Evolutionary conservation across 2,329 filamentous ascomycete species (phyloP).

Genomic region (Ophiocordyceps sinensis): DNA sequence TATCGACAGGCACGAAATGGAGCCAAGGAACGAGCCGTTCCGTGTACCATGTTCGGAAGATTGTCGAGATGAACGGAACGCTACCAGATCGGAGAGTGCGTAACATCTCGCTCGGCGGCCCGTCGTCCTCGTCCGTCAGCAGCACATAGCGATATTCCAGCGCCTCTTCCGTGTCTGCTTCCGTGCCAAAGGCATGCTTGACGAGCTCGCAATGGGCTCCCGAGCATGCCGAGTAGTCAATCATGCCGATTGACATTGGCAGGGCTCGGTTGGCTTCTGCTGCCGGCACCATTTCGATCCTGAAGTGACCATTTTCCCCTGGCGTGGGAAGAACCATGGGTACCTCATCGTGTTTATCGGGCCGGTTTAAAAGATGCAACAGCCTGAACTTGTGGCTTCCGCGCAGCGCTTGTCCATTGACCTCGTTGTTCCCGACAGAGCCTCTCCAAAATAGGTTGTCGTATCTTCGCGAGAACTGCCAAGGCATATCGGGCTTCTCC

Average conservation of each 20-base stretch:
- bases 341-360: conserved; percentile 31
- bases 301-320: conserved; percentile 24
- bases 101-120: conserved; percentile 44
- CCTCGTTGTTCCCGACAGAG: conserved; percentile 42
- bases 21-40: conserved; percentile 60
- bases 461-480: conserved; percentile 44
- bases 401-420: conserved; percentile 40
- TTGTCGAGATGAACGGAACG: conserved; percentile 54
- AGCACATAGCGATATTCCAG: conserved; percentile 58
- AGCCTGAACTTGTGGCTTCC: conserved; percentile 57
- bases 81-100: conserved; percentile 50
- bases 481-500: conserved; percentile 27
- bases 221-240: conserved; percentile 41
- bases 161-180: conserved; percentile 29
- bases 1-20: conserved; percentile 67
- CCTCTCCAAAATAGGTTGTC: conserved; percentile 63
- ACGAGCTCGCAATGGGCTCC: conserved; percentile 20
- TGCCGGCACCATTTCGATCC: conserved; percentile 39
- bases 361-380: conserved; percentile 51
- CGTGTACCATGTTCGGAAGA: conserved; percentile 72
- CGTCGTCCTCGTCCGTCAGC: conserved; percentile 56
- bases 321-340: conserved; percentile 41
- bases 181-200: conserved; percentile 15
- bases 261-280: conserved; percentile 38
- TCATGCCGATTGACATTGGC: conserved; percentile 43